Conservation (phyloP, 768 basidiomycete genomes). For the Boletus rufocinnamomeus region DNA sequence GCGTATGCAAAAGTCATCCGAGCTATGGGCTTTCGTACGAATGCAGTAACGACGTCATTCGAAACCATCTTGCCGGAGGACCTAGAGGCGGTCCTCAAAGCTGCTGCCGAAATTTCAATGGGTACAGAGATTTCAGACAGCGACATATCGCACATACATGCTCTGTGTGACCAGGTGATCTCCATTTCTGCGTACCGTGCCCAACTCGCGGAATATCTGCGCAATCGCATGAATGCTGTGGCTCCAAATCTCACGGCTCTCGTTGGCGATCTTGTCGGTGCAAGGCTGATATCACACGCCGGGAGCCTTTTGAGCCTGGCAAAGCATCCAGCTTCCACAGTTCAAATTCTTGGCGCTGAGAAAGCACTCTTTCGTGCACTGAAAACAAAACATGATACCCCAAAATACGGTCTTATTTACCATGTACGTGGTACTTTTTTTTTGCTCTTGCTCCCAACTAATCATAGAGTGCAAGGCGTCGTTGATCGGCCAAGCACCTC, state of each 20-base stretch:
- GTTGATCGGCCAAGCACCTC: constrained; percentile 94
- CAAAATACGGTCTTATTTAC: constrained; percentile 99
- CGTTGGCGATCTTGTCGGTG: constrained; percentile 77
- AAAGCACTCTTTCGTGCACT: constrained; percentile 76
- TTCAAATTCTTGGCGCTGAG: constrained; percentile 77
- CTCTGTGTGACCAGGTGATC: constrained; percentile 97
- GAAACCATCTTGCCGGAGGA: constrained; percentile 94
- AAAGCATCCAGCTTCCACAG: constrained; percentile 78
- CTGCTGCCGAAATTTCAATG: constrained; percentile 98
- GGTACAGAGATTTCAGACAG: constrained; percentile 98
- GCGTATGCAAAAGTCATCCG: constrained; percentile 96
- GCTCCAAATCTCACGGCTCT: constrained; percentile 93
- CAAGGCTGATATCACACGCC: constrained; percentile 72
- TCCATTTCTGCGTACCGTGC: constrained; percentile 93
- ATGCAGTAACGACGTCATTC: constrained; percentile 83
- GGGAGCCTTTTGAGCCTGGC: constrained; percentile 69
- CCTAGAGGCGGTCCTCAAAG: constrained; percentile 91
- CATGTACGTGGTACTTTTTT: constrained; percentile 58
- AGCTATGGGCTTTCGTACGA: constrained; percentile 96
- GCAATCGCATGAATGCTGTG: constrained; percentile 97
- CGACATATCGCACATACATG: constrained; percentile 95
- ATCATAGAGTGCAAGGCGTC: constrained; percentile 61
- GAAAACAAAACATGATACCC: constrained; percentile 91
- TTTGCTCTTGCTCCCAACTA: background rate
- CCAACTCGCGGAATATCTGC: constrained; percentile 94